Evolutionary conservation across 306 rosid species (phyloP).

Genomic region (Coriaria nepalensis): DNA sequence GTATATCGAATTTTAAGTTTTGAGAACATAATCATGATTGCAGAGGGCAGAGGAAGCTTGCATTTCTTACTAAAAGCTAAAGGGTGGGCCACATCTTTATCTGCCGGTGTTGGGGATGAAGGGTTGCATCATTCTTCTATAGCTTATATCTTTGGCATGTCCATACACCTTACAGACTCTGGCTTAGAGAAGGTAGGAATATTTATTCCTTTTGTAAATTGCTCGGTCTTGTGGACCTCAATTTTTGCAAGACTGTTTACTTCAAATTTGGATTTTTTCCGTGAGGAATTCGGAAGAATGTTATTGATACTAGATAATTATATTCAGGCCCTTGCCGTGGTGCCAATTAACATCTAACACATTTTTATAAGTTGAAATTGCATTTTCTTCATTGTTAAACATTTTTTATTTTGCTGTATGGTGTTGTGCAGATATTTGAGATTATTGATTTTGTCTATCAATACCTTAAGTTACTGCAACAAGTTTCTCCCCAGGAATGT

Average conservation of each 20-base stretch:
- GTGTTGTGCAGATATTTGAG: slow-evolving; percentile 50
- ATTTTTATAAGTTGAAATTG: not conserved
- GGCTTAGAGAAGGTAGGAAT: slow-evolving; percentile 68
- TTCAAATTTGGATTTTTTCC: too few relatives aligned
- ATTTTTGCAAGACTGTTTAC: too few relatives aligned
- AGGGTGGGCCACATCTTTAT: slow-evolving; percentile 87
- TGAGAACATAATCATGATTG: slow-evolving; percentile 15
- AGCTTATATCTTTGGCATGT: slow-evolving; percentile 66
- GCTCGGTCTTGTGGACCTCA: too few relatives aligned
- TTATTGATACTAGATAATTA: too few relatives aligned
- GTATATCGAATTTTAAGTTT: slow-evolving; percentile 14
- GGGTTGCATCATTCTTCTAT: slow-evolving; percentile 63
- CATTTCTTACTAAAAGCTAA: slow-evolving; percentile 58
- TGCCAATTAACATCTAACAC: too few relatives aligned
- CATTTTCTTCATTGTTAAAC: slow-evolving; percentile 10
- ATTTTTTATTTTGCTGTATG: slow-evolving; percentile 6
- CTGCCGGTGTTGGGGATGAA: slow-evolving; percentile 89
- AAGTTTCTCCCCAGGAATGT: slow-evolving; percentile 84
- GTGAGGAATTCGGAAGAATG: too few relatives aligned
- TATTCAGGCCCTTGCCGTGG: too few relatives aligned
- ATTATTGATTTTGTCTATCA: slow-evolving; percentile 78
- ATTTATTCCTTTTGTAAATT: slow-evolving; percentile 6
- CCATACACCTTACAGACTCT: slow-evolving; percentile 81
- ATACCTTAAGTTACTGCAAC: slow-evolving; percentile 57
- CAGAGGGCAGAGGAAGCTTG: slow-evolving; percentile 97